Evolutionary conservation across 1,284 basidiomycete genomes (phyloP).

Genomic region (Singerocomus inundabilis): DNA sequence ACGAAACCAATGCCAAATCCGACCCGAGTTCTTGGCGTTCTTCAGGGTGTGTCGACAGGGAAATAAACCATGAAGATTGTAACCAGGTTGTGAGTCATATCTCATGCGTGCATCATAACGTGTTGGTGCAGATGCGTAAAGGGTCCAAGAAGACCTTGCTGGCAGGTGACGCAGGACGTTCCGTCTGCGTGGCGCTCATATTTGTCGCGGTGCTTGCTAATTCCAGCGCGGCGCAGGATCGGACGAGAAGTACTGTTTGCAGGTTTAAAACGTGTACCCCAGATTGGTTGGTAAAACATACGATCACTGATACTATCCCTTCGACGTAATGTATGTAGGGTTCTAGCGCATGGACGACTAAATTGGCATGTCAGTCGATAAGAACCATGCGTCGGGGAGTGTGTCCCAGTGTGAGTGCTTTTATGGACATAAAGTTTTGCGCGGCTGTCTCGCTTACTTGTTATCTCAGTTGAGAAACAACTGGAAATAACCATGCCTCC

Average conservation of each 20-base stretch:
- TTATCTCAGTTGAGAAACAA: slow-evolving; percentile 57
- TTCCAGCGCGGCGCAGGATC: slow-evolving; percentile 37
- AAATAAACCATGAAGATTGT: slow-evolving; percentile 62
- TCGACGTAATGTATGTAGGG: slow-evolving; percentile 40
- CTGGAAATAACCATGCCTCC: slow-evolving; percentile 60
- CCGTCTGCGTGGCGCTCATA: slow-evolving; percentile 10
- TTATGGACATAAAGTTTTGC: not conserved
- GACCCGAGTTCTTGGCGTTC: slow-evolving; percentile 42
- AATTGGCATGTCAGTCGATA: slow-evolving; percentile 66
- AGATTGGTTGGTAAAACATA: slow-evolving; percentile 37
- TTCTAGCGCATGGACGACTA: slow-evolving; percentile 78
- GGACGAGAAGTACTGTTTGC: slow-evolving; percentile 69
- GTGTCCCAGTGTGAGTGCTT: slow-evolving; percentile 64
- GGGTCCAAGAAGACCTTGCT: slow-evolving; percentile 75
- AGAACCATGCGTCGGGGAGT: slow-evolving; percentile 62
- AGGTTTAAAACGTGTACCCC: slow-evolving; percentile 68
- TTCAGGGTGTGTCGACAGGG: slow-evolving; percentile 24
- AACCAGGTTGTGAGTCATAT: slow-evolving; percentile 50
- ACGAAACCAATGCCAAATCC: slow-evolving; percentile 51
- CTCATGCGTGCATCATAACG: not conserved
- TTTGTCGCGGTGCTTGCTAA: slow-evolving; percentile 22
- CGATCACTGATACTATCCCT: slow-evolving; percentile 1
- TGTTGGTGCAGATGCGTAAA: slow-evolving; percentile 22
- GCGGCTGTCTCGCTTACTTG: not conserved
- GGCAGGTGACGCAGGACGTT: slow-evolving; percentile 46